phyloP scores from a whole-genome alignment of 1,284 basidiomycete genomes.

The Cutaneotrichosporon curvatum region DNA sequence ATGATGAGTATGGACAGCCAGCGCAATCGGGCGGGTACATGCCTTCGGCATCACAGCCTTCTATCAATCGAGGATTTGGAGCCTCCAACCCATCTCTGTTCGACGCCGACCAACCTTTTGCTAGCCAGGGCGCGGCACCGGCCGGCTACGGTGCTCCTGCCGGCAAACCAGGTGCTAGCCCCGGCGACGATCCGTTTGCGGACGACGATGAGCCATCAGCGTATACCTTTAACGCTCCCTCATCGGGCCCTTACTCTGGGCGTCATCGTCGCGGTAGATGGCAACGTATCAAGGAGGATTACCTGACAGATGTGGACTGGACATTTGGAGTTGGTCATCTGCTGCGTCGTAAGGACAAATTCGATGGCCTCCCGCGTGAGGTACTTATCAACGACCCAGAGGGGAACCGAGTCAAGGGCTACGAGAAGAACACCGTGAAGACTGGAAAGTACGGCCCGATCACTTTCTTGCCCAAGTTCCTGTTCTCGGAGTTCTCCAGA shows the following conservation, averaged over 20 bases:
- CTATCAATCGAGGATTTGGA: conserved; percentile 16
- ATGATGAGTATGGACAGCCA: conserved; percentile 38
- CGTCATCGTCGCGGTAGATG: conserved; percentile 25
- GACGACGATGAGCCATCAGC: conserved; percentile 39
- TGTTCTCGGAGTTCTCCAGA: conserved; percentile 63
- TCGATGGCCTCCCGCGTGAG: conserved; percentile 43
- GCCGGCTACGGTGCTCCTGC: conserved; percentile 7
- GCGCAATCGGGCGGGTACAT: conserved; percentile 30
- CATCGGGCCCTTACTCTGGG: conserved; percentile 24
- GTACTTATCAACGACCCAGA: conserved; percentile 65
- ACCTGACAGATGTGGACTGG: conserved; percentile 43
- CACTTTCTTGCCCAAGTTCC: conserved; percentile 89
- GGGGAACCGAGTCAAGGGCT: conserved; percentile 53
- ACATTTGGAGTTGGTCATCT: conserved; percentile 38
- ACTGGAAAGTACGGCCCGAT: conserved; percentile 92
- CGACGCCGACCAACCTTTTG: conserved; percentile 32
- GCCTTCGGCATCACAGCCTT: conserved; percentile 24
- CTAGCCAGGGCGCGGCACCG: conserved; percentile 14
- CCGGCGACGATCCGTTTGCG: conserved; percentile 27
- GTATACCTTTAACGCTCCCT: conserved; percentile 35
- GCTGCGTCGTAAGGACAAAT: conserved; percentile 38
- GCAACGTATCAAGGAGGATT: conserved; percentile 34
- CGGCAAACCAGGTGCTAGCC: background rate
- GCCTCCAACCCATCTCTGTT: conserved; percentile 25
- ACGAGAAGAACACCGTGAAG: conserved; percentile 74